Conservation (phyloP, 768 basidiomycete genomes). For the Trametes villosa region DNA sequence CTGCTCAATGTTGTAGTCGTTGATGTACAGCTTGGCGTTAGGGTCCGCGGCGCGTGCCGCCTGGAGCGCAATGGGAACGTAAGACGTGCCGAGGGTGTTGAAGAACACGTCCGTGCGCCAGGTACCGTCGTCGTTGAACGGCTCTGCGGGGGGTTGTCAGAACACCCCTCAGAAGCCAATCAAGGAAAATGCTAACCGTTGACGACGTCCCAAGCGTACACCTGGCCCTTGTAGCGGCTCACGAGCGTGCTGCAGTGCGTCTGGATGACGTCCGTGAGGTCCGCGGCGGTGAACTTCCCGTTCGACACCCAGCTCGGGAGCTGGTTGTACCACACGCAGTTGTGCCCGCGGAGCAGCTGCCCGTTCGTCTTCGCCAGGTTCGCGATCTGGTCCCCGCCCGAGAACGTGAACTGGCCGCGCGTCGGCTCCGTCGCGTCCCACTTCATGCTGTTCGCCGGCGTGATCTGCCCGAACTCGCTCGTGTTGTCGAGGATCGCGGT, state of each 20-base stretch:
- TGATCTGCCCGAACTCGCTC: slow-evolving; percentile 49
- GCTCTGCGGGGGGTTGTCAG: slow-evolving; percentile 34
- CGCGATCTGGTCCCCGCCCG: slow-evolving; percentile 48
- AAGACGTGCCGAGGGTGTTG: slow-evolving; percentile 51
- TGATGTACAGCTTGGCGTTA: slow-evolving; percentile 58
- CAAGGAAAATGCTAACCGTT: slow-evolving; percentile 42
- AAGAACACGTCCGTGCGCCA: slow-evolving; percentile 58
- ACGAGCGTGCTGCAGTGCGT: slow-evolving; percentile 42
- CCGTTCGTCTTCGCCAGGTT: slow-evolving; percentile 49
- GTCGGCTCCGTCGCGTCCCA: slow-evolving; percentile 58
- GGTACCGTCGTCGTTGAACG: slow-evolving; percentile 65
- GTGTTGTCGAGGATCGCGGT: slow-evolving; percentile 43
- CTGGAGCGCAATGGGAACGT: slow-evolving; percentile 54
- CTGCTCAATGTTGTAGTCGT: slow-evolving; percentile 43
- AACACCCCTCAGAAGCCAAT: not conserved
- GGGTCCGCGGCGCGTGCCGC: slow-evolving; percentile 61
- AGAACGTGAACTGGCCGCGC: slow-evolving; percentile 52
- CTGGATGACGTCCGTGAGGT: slow-evolving; percentile 38
- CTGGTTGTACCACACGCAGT: slow-evolving; percentile 50
- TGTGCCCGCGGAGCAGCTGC: slow-evolving; percentile 51
- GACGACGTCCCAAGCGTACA: slow-evolving; percentile 53
- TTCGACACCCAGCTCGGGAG: slow-evolving; percentile 44
- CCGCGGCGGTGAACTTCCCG: slow-evolving; percentile 35
- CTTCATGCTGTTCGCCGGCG: slow-evolving; percentile 60
- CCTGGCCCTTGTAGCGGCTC: slow-evolving; percentile 44